Conservation (phyloP, 257 asterid genomes). For the Nicotiana obtusifolia region DNA sequence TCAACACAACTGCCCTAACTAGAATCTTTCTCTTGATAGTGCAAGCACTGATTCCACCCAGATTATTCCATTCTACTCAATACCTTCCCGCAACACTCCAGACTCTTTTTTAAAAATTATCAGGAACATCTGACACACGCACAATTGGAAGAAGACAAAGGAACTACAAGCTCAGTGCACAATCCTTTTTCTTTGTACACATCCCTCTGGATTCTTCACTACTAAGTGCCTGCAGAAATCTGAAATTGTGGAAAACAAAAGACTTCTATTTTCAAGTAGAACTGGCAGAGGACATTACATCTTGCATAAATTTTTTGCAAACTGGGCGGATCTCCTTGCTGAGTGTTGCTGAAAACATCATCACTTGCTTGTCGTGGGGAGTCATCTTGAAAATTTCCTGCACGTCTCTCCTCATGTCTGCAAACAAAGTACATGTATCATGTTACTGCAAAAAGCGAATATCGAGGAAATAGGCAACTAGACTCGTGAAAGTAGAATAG, state of each 20-base stretch:
- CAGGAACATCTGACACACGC: not conserved
- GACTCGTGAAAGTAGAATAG: not conserved
- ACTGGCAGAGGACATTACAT: slow-evolving; percentile 83
- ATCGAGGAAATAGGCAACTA: not conserved
- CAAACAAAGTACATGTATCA: not conserved
- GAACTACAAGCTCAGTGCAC: slow-evolving; percentile 11
- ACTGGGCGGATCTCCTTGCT: slow-evolving; percentile 94
- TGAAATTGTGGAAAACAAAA: slow-evolving; percentile 39
- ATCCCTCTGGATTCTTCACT: slow-evolving; percentile 9
- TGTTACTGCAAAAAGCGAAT: not conserved
- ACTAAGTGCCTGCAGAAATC: slow-evolving; percentile 35
- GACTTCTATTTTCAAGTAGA: slow-evolving; percentile 59
- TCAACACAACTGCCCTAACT: slow-evolving; percentile 11
- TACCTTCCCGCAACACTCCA: not conserved
- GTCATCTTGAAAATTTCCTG: slow-evolving; percentile 93
- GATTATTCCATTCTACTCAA: slow-evolving; percentile 3
- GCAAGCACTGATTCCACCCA: not conserved
- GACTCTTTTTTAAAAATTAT: not conserved
- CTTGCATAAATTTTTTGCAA: slow-evolving; percentile 96
- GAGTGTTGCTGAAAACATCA: slow-evolving; percentile 97
- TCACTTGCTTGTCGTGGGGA: slow-evolving; percentile 93
- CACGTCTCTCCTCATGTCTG: slow-evolving; percentile 94
- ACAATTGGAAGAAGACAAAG: not conserved
- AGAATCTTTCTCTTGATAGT: not conserved
- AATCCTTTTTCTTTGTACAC: slow-evolving; percentile 3